Evolutionary conservation across 495 filamentous ascomycete species (phyloP).

Genomic region (Bombardia bombarda): DNA sequence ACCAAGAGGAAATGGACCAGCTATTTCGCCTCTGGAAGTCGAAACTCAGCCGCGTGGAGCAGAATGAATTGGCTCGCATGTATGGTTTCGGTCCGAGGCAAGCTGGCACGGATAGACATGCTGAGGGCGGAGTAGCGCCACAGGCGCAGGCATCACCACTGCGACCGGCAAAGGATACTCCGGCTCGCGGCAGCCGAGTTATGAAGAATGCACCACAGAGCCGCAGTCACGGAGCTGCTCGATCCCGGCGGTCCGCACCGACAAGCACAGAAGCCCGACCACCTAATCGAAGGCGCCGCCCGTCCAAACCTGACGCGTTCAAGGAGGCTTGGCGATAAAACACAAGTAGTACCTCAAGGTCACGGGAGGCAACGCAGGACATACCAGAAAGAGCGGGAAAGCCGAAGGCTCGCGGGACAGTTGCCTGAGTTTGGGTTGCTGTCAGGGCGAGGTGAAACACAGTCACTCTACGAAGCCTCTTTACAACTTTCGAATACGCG

Average conservation of each 20-base stretch:
- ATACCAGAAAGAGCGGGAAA: neutral
- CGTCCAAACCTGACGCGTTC: too few relatives aligned
- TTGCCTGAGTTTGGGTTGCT: neutral
- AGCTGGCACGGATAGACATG: slow-evolving; percentile 1
- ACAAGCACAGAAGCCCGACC: slow-evolving; percentile 2
- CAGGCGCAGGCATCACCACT: slow-evolving; percentile 5
- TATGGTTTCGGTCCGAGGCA: neutral
- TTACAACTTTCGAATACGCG: neutral
- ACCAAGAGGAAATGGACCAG: too few relatives aligned
- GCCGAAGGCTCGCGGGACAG: neutral
- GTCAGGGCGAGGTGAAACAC: neutral
- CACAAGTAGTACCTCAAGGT: too few relatives aligned
- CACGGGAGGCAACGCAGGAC: slow-evolving; percentile 1
- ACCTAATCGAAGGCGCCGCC: too few relatives aligned
- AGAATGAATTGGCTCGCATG: slow-evolving; percentile 2
- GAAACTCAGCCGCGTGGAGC: too few relatives aligned
- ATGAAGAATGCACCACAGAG: slow-evolving; percentile 4
- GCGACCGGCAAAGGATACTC: slow-evolving; percentile 2
- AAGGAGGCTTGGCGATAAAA: too few relatives aligned
- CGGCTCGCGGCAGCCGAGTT: slow-evolving; percentile 4
- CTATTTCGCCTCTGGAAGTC: too few relatives aligned
- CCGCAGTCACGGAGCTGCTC: slow-evolving; percentile 2
- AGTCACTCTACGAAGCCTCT: neutral
- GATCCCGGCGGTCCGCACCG: slow-evolving; percentile 3
- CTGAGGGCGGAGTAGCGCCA: neutral